These are phyloP conservation scores for Populus tomentosa DNA, from an alignment of 441 rosid species.

Conservation along the genomic window DNA sequence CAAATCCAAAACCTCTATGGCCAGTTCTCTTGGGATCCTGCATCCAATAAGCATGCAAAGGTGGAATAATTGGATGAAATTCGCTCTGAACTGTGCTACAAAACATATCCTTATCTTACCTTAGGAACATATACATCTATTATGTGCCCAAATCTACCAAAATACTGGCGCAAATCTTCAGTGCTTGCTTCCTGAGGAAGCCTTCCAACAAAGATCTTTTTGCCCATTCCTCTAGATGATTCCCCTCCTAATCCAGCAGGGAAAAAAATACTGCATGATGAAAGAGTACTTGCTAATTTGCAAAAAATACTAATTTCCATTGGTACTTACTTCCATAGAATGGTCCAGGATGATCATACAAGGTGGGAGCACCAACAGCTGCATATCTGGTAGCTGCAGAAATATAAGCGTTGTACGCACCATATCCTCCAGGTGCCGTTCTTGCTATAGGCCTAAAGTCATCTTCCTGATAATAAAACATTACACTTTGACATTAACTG, in stretches of 20 bases:
- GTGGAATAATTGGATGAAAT: background rate
- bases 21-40: constrained; percentile 93
- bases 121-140: constrained; percentile 86
- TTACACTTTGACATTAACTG: constrained; percentile 1
- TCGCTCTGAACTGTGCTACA: background rate
- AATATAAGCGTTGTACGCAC: constrained; percentile 92
- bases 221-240: constrained; percentile 67
- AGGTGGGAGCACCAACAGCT: constrained; percentile 80
- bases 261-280: background rate
- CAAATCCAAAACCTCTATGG: constrained; percentile 95
- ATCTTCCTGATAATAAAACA: constrained; percentile 55
- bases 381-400: constrained; percentile 96
- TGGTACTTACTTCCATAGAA: constrained; percentile 71
- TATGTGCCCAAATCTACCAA: constrained; percentile 88
- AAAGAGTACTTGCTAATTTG: background rate
- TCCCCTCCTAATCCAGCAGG: constrained; percentile 48
- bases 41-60: constrained; percentile 8
- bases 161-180: constrained; percentile 79
- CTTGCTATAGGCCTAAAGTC: constrained; percentile 69
- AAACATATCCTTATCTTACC: constrained; percentile 32
- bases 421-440: constrained; percentile 70
- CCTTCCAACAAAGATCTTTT: constrained; percentile 92
- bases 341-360: constrained; percentile 76
- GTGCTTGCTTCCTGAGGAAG: constrained; percentile 89
- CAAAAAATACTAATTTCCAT: background rate